A percentile compares a stretch with the other conserved stretches of the same genome.
Conservation (phyloP, 2,329 filamentous ascomycete genomes). For the Trematosphaeria pertusa region DNA sequence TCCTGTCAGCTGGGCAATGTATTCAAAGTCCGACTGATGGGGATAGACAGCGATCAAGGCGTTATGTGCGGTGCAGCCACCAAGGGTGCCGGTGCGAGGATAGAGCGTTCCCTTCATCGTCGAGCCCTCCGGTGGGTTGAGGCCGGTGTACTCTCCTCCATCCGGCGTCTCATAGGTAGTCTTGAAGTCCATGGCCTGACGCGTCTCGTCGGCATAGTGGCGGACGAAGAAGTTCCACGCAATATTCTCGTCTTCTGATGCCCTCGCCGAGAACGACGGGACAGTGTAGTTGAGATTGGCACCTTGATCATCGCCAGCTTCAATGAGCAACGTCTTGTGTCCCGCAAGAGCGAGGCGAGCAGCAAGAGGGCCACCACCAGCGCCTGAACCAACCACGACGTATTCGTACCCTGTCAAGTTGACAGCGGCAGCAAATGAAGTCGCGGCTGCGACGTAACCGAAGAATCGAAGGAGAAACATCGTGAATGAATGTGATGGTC, state of each 20-base stretch:
- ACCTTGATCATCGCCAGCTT: constrained; percentile 66
- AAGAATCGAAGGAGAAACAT: constrained; percentile 34
- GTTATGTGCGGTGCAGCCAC: constrained; percentile 69
- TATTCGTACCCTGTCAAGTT: constrained; percentile 62
- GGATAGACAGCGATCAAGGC: constrained; percentile 67
- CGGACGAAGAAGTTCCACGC: constrained; percentile 70
- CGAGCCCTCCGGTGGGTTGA: constrained; percentile 60
- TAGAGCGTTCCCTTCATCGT: constrained; percentile 63
- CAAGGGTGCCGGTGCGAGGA: constrained; percentile 63
- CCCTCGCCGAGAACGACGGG: constrained; percentile 61
- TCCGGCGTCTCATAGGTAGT: constrained; percentile 59
- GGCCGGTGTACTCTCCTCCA: constrained; percentile 55
- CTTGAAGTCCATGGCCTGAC: constrained; percentile 65
- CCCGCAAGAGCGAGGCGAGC: constrained; percentile 66
- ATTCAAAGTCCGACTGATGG: constrained; percentile 65
- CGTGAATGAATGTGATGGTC: constrained; percentile 17
- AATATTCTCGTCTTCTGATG: constrained; percentile 63
- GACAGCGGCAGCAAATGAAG: constrained; percentile 32
- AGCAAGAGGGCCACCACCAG: constrained; percentile 46
- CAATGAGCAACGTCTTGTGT: constrained; percentile 66
- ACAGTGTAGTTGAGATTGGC: constrained; percentile 60
- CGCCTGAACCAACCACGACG: constrained; percentile 64
- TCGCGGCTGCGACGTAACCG: constrained; percentile 25
- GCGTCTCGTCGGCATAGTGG: constrained; percentile 63
- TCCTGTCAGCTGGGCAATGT: constrained; percentile 65